Evolutionary conservation across 2,329 filamentous ascomycete species (phyloP), one percentile per base, ranked within the genome.

Genomic region (Arthroderma sp.): DNA sequence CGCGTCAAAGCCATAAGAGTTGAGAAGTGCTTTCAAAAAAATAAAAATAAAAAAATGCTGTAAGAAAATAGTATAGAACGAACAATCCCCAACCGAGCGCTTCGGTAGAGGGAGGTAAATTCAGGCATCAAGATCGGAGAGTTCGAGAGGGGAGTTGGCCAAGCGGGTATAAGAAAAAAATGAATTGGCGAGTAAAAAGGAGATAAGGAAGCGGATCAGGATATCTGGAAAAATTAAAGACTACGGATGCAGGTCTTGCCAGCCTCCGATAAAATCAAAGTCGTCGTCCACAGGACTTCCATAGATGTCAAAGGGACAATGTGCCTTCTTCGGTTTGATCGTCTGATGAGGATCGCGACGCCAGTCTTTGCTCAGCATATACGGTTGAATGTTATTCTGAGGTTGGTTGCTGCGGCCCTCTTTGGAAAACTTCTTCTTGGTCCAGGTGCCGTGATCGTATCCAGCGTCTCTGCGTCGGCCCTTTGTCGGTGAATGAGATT

Each of bases 231-330:
- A 52, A 44, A 34, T 40, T 50, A 48, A 48, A 46, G 59, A 68
- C 71, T 75, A 78, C 64, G 77, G 72, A 64, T 78, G 74, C 63
- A 77, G 71, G 62, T 80, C 79, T 65, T 84, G 80, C 79, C 85
- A 93, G 69, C 84, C 86, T 72, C 87, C 87, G 79, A 94, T 86
- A 82, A 89, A 94, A 78, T 94, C 87, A 71, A 88, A 69, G 60
- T 89, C 83, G 29, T 64, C 46, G 32, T 65, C 47, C 10, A 38
- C 29, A 31, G 34, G 33, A 45, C 58, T 75, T 68, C 83, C 81
- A 59, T 72, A 65, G 55, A 58, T 56, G 38, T 58, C 57, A 37
- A 58, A 54, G 36, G 51, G 49, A 46, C 59, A 64, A 55, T 55
- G 57, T 54, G 54, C 48, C 49, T 52, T 57, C 53, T 56, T 59